Base-by-base conservation (phyloP, 257 asterid species). In the Craterostigma plantagineum region DNA sequence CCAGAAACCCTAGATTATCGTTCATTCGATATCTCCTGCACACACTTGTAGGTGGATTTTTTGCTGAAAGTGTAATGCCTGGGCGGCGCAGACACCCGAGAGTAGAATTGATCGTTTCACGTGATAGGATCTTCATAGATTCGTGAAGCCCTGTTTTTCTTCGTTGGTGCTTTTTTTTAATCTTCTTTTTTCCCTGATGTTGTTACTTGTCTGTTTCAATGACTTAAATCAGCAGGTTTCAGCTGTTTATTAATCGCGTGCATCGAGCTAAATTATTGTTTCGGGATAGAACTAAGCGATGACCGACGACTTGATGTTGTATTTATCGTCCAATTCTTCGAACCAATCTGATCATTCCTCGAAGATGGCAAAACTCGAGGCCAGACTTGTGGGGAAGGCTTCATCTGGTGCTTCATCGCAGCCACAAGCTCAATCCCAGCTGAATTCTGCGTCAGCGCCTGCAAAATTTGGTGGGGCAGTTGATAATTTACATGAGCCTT, bases 361-460 rank as follows among this genome's bases (percentile, higher is more conserved):
- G 3, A 90, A 73, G 63, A 66, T 83, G n/a, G 95, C 99, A 0
- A 76, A 79, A 62, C 84, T 90, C 14, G 99, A 90, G 73, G 96
- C 96, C 0, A 61, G 96, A 53, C 62, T 90, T 81, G 81, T 69
- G 47, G 94, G 99, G 42, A 80, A 77, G 71, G 56, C 71, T n/a
- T 65, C 92, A 30, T 51, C 81, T 47, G 63, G 76, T 8, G 71
- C 58, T 35, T 43, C 62, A 14, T 0, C 74, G 1, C 73, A 66
- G 35, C 51, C 60, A 35, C 71, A 55, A 58, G 58, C 49, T 33
- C 74, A 43, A 56, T 40, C 58, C 13, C 70, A 67, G 82, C 66
- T 65, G 63, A 85, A 71, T 55, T 64, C 81, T 7, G 66, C 76
- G 78, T 7, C 92, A 40, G 56, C 52, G 14, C 53, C 75, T 13